Percentiles rank a stretch among this genome's conserved stretches.
Conservation (phyloP, 805 yeast genomes). For the Blastobotrys americana region DNA sequence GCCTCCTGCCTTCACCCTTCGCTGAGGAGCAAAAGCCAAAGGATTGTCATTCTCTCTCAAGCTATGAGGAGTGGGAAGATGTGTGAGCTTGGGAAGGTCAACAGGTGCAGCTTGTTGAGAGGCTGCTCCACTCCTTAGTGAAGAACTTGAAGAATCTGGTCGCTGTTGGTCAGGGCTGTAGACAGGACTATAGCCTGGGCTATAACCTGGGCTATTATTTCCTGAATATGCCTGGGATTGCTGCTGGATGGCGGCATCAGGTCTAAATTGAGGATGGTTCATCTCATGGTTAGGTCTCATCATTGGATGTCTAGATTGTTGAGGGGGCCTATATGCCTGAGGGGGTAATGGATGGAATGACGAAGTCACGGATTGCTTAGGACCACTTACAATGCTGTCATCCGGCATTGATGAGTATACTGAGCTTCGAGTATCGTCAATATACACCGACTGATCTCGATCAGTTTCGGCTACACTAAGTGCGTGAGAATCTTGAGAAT, state of each 20-base stretch:
- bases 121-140: slow-evolving; percentile 7
- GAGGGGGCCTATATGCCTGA: neutral
- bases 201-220: slow-evolving; percentile 3
- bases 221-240: slow-evolving; percentile 1
- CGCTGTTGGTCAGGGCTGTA: slow-evolving; percentile 6
- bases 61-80: slow-evolving; percentile 22
- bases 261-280: neutral
- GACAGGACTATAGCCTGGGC: slow-evolving; percentile 5
- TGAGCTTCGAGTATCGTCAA: neutral
- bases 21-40: slow-evolving; percentile 20
- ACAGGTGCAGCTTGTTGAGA: slow-evolving; percentile 9
- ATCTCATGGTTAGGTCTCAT: no score
- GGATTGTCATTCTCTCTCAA: slow-evolving; percentile 19
- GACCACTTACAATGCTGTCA: no score
- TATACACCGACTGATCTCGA: neutral
- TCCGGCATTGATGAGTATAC: neutral
- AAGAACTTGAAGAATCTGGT: slow-evolving; percentile 1
- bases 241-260: neutral
- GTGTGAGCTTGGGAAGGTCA: slow-evolving; percentile 17
- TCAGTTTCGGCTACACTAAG: neutral
- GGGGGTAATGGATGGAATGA: neutral
- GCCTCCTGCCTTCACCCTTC: slow-evolving; percentile 11
- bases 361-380: neutral
- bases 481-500: no score
- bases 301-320: neutral